Evolutionary conservation across 768 basidiomycete species (phyloP), one percentile per base, ranked within the genome.

Genomic region (Chalciporus chontae): DNA sequence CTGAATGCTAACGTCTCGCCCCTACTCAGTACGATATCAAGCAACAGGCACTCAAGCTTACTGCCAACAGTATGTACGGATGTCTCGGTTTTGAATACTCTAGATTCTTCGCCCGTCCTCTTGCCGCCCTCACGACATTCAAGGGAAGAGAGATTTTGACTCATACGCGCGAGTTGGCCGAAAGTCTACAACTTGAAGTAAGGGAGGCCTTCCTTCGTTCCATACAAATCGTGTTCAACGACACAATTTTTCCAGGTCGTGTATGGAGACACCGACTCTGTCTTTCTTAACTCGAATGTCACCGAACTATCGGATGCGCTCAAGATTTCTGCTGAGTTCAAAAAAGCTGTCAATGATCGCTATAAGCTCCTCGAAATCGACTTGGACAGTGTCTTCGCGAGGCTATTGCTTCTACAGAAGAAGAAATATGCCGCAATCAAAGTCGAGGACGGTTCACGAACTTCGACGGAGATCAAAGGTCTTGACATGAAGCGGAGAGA

Each of bases 1-100:
- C 26, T 5, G 17, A 15, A n/a, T 37, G 23, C 43, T 52, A 2
- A 58, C 49, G 1, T 34, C 8, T 32, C 41, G 8, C 39, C 8
- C 27, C 38, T 13, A 23, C 49, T 2, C 61, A 97, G 90, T 98
- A 87, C 62, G 94, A 99, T 61, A 96, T 98, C 72, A 94, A 93
- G 64, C 96, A 99, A 59, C 85, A 90, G 68, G 96, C 96, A 1
- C 75, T 98, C 43, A 98, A 98, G 71, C 83, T 98, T 29, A 99
- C 96, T 4, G 96, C 96, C 43, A 98, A 99, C 73, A 94, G 91
- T 76, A 99, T 98, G 96, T 99, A 99, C 68, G 96, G 96, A 15
- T 99, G 96, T 75, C 84, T 99, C 18, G 96, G 96, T 42, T 98
- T 97, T 65, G 93, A 94, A 63, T 89, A 93, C 59, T 97, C 96